phyloP scores from a whole-genome alignment of 2,329 filamentous ascomycete genomes.

The Penicillium sp. region DNA sequence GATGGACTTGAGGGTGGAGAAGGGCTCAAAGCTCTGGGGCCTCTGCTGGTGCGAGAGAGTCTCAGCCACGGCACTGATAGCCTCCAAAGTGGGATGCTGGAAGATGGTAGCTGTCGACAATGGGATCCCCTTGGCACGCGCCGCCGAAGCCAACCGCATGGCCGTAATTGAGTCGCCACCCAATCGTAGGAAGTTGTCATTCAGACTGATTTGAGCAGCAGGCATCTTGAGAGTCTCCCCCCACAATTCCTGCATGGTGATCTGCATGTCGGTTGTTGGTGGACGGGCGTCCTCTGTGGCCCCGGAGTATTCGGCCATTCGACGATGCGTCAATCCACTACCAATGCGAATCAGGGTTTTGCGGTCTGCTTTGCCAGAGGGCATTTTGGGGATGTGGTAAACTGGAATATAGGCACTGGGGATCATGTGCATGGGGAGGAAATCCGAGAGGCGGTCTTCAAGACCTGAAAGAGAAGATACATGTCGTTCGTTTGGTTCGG shows the following conservation, averaged over 20 bases:
- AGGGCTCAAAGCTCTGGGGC: slow-evolving; percentile 9
- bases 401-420: slow-evolving; percentile 46
- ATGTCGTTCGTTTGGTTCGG: slow-evolving; percentile 6
- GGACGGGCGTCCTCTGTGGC: slow-evolving; percentile 30
- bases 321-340: slow-evolving; percentile 14
- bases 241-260: slow-evolving; percentile 12
- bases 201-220: slow-evolving; percentile 9
- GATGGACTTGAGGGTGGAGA: slow-evolving; percentile 8
- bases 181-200: slow-evolving; percentile 25
- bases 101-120: slow-evolving; percentile 32
- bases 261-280: slow-evolving; percentile 22
- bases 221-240: slow-evolving; percentile 28
- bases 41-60: slow-evolving; percentile 5
- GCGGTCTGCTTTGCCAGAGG: slow-evolving; percentile 47
- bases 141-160: slow-evolving; percentile 21
- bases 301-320: background rate
- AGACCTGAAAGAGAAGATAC: slow-evolving; percentile 13
- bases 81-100: slow-evolving; percentile 18
- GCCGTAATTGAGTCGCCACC: slow-evolving; percentile 26
- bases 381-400: slow-evolving; percentile 40
- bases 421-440: slow-evolving; percentile 31
- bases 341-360: slow-evolving; percentile 36
- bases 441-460: slow-evolving; percentile 18
- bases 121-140: slow-evolving; percentile 13
- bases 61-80: slow-evolving; percentile 8